Evolutionary conservation across 108 stramenopile genomes (phyloP).

Genomic region (Nannochloropsis oceanica): DNA sequence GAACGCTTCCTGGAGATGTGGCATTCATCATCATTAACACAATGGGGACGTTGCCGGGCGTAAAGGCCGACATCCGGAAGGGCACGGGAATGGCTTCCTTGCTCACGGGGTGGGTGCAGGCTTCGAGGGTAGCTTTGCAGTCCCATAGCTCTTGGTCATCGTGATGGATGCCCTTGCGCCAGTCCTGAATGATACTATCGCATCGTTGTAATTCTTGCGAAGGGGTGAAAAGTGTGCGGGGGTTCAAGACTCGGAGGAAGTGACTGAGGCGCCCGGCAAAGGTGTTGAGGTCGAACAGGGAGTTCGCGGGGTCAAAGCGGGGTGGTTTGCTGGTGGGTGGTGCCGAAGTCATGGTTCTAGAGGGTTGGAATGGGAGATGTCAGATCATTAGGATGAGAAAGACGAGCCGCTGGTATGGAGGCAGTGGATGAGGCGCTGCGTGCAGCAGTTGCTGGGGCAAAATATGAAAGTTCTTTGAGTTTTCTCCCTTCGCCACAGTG

Average conservation of each 20-base stretch:
- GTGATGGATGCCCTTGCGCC: neutral
- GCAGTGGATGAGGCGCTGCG: no score
- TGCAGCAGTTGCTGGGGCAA: no score
- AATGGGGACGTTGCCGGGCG: constrained; percentile 4
- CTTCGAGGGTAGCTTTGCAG: neutral
- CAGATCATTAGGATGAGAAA: no score
- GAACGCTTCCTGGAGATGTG: neutral
- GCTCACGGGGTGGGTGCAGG: neutral
- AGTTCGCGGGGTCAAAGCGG: neutral
- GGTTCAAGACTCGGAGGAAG: neutral
- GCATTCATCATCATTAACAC: constrained; percentile 2
- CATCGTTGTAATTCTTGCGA: neutral
- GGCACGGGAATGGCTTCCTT: neutral
- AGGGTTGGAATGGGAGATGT: no score
- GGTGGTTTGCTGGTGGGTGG: neutral
- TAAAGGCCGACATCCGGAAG: constrained; percentile 8
- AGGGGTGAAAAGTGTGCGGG: neutral
- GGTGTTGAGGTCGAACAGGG: neutral
- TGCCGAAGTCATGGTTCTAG: no score
- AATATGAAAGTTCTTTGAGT: no score
- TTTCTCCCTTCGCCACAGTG: no score
- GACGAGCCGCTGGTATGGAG: no score
- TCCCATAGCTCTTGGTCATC: neutral
- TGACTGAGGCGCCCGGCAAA: neutral
- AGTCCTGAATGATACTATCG: neutral